Conservation (phyloP, 768 basidiomycete species). For the Tylopilus sp. region DNA sequence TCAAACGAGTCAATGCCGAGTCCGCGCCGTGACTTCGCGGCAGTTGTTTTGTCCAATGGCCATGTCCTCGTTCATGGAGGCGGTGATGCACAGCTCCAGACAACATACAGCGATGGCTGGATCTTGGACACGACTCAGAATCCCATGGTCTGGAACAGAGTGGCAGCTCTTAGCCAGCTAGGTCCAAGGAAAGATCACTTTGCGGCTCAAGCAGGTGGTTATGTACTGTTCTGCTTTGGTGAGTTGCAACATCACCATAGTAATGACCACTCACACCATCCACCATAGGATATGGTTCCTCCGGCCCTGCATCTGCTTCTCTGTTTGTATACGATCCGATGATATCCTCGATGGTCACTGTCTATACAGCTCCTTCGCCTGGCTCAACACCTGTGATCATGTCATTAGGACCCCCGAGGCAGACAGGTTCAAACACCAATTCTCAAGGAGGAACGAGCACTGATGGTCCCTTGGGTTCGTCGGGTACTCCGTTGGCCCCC, state of each 20-base stretch:
- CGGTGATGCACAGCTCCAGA: slow-evolving; percentile 52
- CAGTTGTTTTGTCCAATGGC: slow-evolving; percentile 46
- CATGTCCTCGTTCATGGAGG: slow-evolving; percentile 79
- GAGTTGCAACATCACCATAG: slow-evolving; percentile 24
- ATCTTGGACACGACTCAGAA: slow-evolving; percentile 54
- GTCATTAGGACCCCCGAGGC: slow-evolving; percentile 36
- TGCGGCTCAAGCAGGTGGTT: slow-evolving; percentile 55
- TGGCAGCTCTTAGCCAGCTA: slow-evolving; percentile 51
- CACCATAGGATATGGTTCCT: slow-evolving; percentile 29
- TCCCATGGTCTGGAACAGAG: slow-evolving; percentile 58
- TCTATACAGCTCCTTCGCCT: slow-evolving; percentile 37
- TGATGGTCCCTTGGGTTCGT: background rate
- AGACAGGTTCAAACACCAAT: slow-evolving; percentile 23
- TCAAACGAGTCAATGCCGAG: slow-evolving; percentile 44
- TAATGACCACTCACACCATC: slow-evolving; percentile 14
- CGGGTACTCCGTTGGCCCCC: slow-evolving; percentile 15
- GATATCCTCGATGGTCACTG: slow-evolving; percentile 38
- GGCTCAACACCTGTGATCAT: slow-evolving; percentile 27
- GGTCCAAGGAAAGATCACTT: slow-evolving; percentile 73
- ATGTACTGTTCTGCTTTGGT: slow-evolving; percentile 81
- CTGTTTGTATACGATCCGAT: slow-evolving; percentile 50
- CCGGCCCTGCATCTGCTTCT: slow-evolving; percentile 43
- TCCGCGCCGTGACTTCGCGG: slow-evolving; percentile 64
- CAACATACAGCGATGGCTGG: slow-evolving; percentile 65
- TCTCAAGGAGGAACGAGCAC: slow-evolving; percentile 9